Conservation (phyloP, 768 basidiomycete genomes). For the Suillus luteus region DNA sequence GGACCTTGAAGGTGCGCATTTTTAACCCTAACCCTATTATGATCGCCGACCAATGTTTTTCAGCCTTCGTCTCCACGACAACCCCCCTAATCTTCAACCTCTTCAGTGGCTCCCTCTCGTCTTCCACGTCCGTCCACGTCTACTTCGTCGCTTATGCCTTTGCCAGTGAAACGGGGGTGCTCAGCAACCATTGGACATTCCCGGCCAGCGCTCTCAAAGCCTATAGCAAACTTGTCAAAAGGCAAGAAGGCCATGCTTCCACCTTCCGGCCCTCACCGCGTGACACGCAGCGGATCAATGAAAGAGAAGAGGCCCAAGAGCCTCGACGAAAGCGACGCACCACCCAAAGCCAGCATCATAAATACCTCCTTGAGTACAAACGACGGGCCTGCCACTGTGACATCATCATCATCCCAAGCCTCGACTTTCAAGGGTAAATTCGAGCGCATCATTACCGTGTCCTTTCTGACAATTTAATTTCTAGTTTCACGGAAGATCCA, state of each 20-base stretch:
- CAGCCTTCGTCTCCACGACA: no score
- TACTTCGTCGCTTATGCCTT: conserved; percentile 11
- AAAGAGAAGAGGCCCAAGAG: conserved; percentile 20
- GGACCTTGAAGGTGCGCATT: no score
- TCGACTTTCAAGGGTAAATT: neutral
- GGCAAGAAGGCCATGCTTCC: conserved; percentile 9
- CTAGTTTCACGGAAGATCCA: no score
- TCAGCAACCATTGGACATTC: neutral
- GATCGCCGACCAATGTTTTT: no score
- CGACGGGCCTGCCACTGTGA: neutral
- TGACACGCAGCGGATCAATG: conserved; percentile 33
- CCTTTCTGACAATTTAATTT: neutral
- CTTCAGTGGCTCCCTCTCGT: conserved; percentile 9
- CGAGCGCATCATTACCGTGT: neutral
- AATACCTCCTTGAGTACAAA: neutral
- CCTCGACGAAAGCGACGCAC: neutral
- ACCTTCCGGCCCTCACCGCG: conserved; percentile 19
- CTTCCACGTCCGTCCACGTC: neutral
- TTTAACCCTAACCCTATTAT: no score
- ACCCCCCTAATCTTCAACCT: conserved; percentile 2
- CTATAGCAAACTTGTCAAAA: conserved; percentile 6
- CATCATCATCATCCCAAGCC: neutral
- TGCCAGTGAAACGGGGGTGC: neutral
- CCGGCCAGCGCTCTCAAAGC: conserved; percentile 2
- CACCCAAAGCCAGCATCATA: neutral